Evolutionary conservation across 2,329 filamentous ascomycete species (phyloP).

Genomic region (Xylaria sp.): DNA sequence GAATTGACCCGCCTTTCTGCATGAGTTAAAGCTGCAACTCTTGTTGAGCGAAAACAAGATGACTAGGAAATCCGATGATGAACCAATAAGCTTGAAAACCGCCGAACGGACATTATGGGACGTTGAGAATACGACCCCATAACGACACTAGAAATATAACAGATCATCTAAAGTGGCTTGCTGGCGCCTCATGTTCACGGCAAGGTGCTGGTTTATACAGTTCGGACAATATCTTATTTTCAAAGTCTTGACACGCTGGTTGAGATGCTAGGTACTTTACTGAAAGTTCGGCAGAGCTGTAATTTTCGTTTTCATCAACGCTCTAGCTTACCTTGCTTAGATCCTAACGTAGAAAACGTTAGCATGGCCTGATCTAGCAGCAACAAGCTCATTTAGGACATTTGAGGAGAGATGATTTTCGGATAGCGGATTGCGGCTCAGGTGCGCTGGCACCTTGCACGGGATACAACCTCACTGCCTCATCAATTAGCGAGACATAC

Average conservation of each 20-base stretch:
- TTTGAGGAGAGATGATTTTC: background rate
- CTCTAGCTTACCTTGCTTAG: too few species aligned
- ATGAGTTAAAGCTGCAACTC: background rate
- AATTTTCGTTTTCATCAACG: too few species aligned
- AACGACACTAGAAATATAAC: background rate
- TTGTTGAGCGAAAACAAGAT: background rate
- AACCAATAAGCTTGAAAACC: background rate
- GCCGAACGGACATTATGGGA: background rate
- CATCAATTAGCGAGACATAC: background rate
- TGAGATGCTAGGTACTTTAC: too few species aligned
- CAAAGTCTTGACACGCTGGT: background rate
- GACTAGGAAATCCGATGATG: too few species aligned
- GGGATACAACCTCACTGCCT: background rate
- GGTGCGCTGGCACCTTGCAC: background rate
- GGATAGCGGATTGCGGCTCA: background rate
- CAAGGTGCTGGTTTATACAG: too few species aligned
- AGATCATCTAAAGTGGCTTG: background rate
- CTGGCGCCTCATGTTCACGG: too few species aligned
- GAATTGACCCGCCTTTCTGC: background rate
- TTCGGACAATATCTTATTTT: too few species aligned
- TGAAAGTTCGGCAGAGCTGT: too few species aligned
- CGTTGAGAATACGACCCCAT: background rate
- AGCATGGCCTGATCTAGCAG: background rate
- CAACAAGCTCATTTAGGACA: background rate
- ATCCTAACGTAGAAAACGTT: too few species aligned